A percentile compares a stretch with the other conserved stretches of the same genome.
Evolutionary conservation across 495 filamentous ascomycete species (phyloP).

Genomic region (Hypomontagnella monticulosa): DNA sequence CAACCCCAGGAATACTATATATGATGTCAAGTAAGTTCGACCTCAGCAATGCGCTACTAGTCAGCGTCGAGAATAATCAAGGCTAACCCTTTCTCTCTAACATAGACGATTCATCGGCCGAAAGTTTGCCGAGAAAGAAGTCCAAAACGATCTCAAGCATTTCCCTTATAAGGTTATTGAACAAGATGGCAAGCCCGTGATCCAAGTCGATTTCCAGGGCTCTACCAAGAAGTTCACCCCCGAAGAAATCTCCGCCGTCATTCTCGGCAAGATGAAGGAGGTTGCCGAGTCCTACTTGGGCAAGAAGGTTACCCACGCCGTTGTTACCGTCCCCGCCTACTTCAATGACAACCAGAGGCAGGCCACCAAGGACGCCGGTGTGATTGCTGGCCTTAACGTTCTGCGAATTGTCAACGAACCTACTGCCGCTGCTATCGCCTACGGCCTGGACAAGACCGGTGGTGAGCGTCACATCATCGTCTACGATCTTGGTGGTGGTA

Average conservation of each 20-base stretch:
- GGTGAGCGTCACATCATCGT: conserved; percentile 93
- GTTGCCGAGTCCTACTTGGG: conserved; percentile 92
- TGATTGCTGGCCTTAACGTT: conserved; percentile 93
- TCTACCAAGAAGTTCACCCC: conserved; percentile 80
- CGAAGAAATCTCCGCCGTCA: conserved; percentile 88
- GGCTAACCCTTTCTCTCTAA: conserved; percentile 32
- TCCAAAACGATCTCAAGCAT: conserved; percentile 86
- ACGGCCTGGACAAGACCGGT: conserved; percentile 86
- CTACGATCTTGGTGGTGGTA: conserved; percentile 99
- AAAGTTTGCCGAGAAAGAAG: conserved; percentile 86
- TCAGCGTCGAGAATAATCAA: neutral
- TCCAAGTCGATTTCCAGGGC: conserved; percentile 81
- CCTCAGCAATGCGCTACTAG: neutral
- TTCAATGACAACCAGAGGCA: conserved; percentile 99
- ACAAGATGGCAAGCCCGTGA: conserved; percentile 82
- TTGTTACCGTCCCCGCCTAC: conserved; percentile 97
- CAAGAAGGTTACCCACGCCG: conserved; percentile 95
- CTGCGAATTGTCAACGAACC: conserved; percentile 98
- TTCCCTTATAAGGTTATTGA: conserved; percentile 88
- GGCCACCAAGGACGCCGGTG: conserved; percentile 97
- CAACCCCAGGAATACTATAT: conserved; percentile 90
- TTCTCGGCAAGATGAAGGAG: conserved; percentile 96
- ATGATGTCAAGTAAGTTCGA: conserved; percentile 85
- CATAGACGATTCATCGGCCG: conserved; percentile 86
- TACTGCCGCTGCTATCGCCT: conserved; percentile 87